Percentiles rank a stretch among this genome's conserved stretches.
Evolutionary conservation across 345 rosid species (phyloP).

Genomic region (Gossypium anomalum): DNA sequence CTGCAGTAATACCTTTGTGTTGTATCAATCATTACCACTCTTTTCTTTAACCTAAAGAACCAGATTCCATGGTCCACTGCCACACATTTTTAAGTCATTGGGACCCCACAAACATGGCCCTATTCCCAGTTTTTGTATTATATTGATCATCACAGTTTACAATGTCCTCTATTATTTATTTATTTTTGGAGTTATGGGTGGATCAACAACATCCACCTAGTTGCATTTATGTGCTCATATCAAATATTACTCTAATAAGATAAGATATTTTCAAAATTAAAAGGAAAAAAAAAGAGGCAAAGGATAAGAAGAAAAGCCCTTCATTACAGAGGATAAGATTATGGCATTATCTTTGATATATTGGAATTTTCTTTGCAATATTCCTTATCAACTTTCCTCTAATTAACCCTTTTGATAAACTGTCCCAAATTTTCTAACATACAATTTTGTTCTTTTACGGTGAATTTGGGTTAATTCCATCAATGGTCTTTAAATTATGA

Average conservation of each 20-base stretch:
- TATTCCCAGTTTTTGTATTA: background rate
- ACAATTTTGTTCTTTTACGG: background rate
- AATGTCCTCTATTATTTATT: background rate
- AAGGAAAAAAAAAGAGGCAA: background rate
- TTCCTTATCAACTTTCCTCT: background rate
- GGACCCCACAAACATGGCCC: background rate
- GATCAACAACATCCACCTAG: constrained; percentile 29
- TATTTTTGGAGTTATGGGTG: constrained; percentile 10
- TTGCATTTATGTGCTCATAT: constrained; percentile 22
- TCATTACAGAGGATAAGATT: background rate
- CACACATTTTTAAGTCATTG: background rate
- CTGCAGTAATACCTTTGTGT: constrained; percentile 4
- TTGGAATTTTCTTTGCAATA: background rate
- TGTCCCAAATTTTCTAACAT: background rate
- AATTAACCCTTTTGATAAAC: background rate
- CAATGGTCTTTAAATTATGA: too few relatives aligned
- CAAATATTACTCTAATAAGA: constrained; percentile 15
- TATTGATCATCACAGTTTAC: constrained; percentile 5
- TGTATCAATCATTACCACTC: constrained; percentile 11
- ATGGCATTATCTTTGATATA: background rate
- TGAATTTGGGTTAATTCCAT: too few relatives aligned
- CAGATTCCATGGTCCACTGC: constrained; percentile 27
- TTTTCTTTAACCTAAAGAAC: constrained; percentile 15
- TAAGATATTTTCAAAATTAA: constrained; percentile 8
- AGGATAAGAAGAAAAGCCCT: background rate